Percentiles rank a stretch among this genome's conserved stretches.
Conservation (phyloP, 352 stramenopile species). For the Pythium brassicae region DNA sequence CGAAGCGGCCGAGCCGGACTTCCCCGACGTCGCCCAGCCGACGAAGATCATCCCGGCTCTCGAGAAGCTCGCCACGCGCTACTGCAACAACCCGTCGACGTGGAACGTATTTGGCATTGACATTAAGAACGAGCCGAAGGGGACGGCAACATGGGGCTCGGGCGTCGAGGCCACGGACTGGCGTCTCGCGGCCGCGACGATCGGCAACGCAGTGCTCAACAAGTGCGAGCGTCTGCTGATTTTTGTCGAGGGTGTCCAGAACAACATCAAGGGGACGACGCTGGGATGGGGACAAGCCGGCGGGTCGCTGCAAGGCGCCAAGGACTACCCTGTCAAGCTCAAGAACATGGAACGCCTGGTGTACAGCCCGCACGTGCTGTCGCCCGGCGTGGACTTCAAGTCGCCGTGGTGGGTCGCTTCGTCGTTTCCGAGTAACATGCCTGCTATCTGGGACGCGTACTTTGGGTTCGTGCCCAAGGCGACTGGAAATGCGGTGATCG, state of each 20-base stretch:
- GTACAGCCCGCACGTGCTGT: constrained; percentile 67
- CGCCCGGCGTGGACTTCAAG: constrained; percentile 58
- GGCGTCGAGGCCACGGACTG: constrained; percentile 62
- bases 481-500: constrained; percentile 52
- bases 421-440: constrained; percentile 65
- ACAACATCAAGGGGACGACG: constrained; percentile 50
- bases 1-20: constrained; percentile 44
- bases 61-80: constrained; percentile 46
- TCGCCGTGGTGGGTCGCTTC: constrained; percentile 56
- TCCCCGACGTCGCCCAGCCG: constrained; percentile 50
- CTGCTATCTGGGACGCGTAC: constrained; percentile 54
- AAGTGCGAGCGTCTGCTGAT: constrained; percentile 57
- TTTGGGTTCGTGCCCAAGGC: constrained; percentile 62
- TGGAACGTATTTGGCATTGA: constrained; percentile 79
- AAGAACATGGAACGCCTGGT: constrained; percentile 68
- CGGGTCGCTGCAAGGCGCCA: constrained; percentile 51
- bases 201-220: constrained; percentile 63
- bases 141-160: constrained; percentile 58
- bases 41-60: constrained; percentile 52
- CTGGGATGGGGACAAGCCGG: constrained; percentile 58
- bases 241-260: constrained; percentile 77
- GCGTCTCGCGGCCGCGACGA: constrained; percentile 50
- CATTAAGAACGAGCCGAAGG: constrained; percentile 79
- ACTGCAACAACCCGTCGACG: constrained; percentile 49
- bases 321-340: constrained; percentile 58